Conservation (phyloP, 345 rosid genomes). For the Angophora floribunda region DNA sequence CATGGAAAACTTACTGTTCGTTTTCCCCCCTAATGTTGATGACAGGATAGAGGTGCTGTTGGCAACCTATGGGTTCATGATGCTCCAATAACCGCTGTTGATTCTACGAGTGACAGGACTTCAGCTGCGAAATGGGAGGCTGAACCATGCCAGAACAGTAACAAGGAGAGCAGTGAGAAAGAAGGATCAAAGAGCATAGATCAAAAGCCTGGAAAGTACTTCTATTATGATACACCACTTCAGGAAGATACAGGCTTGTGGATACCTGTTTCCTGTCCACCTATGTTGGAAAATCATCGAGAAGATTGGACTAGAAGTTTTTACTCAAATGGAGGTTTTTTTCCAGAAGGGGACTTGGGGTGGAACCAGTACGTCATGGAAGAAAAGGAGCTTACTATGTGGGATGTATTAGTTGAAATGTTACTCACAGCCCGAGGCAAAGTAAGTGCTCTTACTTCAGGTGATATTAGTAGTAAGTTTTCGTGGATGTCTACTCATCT, state of each 20-base stretch:
- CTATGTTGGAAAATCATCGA: slow-evolving; percentile 56
- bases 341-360: slow-evolving; percentile 90
- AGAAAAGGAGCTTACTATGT: slow-evolving; percentile 87
- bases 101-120: neutral
- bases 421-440: slow-evolving; percentile 79
- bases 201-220: slow-evolving; percentile 55
- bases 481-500: slow-evolving; percentile 57
- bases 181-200: slow-evolving; percentile 1
- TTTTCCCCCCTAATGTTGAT: neutral
- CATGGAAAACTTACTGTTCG: neutral
- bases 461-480: slow-evolving; percentile 44
- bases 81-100: neutral
- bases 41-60: neutral
- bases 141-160: neutral
- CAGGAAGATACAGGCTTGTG: slow-evolving; percentile 88
- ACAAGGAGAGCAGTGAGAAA: neutral
- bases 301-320: slow-evolving; percentile 65
- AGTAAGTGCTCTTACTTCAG: slow-evolving; percentile 59
- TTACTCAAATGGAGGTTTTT: slow-evolving; percentile 63
- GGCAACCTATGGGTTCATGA: neutral
- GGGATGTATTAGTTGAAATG: slow-evolving; percentile 90
- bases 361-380: slow-evolving; percentile 50
- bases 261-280: slow-evolving; percentile 98
- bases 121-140: slow-evolving; percentile 5
- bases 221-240: slow-evolving; percentile 68